These are phyloP conservation scores for Amanita inopinata DNA, from an alignment of 768 basidiomycete species.

Conservation along the genomic window DNA sequence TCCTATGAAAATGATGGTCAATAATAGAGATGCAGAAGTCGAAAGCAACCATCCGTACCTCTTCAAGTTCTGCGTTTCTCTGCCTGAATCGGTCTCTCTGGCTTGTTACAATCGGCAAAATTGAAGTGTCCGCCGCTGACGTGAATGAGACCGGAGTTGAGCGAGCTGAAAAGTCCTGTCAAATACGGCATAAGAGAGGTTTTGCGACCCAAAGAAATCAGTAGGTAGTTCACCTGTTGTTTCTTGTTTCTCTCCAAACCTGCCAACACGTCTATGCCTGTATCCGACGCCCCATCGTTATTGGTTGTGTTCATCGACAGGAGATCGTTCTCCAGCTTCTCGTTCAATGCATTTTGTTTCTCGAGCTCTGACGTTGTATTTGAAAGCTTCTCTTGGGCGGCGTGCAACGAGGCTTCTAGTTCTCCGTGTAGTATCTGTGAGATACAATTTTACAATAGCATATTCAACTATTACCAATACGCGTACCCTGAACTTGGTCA, in stretches of 20 bases:
- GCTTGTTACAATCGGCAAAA: conserved; percentile 96
- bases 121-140: conserved; percentile 80
- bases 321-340: conserved; percentile 87
- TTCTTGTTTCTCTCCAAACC: conserved; percentile 65
- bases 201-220: not conserved
- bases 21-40: conserved; percentile 3
- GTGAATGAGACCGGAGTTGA: conserved; percentile 63
- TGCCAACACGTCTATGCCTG: conserved; percentile 53
- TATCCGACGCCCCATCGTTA: conserved; percentile 21
- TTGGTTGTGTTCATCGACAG: conserved; percentile 66
- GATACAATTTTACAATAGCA: not conserved
- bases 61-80: conserved; percentile 94
- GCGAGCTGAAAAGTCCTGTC: conserved; percentile 28
- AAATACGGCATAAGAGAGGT: not conserved
- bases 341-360: conserved; percentile 73
- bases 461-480: not conserved
- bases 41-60: conserved; percentile 37
- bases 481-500: conserved; percentile 80
- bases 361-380: conserved; percentile 56
- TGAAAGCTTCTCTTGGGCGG: conserved; percentile 47
- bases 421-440: conserved; percentile 73
- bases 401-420: conserved; percentile 59
- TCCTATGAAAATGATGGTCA: conserved; percentile 42
- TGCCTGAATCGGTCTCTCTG: conserved; percentile 97
- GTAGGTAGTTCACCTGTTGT: conserved; percentile 24